Conservation (phyloP, 106 monocot genomes). For the Platanthera zijinensis region DNA sequence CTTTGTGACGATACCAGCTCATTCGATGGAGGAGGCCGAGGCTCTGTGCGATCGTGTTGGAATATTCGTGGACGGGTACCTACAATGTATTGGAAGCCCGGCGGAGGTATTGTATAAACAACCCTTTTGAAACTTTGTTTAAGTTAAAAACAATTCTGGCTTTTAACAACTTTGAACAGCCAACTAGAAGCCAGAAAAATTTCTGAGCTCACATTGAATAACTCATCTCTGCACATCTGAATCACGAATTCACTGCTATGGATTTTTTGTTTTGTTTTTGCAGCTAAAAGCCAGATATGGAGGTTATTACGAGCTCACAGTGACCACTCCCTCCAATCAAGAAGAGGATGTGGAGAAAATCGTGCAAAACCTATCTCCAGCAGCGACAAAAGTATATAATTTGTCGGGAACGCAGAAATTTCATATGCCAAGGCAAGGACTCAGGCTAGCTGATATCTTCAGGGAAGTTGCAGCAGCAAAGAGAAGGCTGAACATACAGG, state of each 20-base stretch:
- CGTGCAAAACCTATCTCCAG: constrained; percentile 17
- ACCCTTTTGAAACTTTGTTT: not conserved
- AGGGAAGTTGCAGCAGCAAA: constrained; percentile 16
- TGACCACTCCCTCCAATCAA: constrained; percentile 24
- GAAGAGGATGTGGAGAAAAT: constrained; percentile 31
- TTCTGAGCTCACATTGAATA: too few relatives aligned
- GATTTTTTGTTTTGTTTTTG: too few relatives aligned
- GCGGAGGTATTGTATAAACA: constrained; percentile 12
- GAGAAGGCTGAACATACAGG: constrained; percentile 12
- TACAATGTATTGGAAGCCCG: constrained; percentile 26
- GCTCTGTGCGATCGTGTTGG: constrained; percentile 21
- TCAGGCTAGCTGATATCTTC: constrained; percentile 28
- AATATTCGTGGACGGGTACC: constrained; percentile 24
- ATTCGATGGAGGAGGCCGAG: constrained; percentile 34
- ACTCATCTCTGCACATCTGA: too few relatives aligned
- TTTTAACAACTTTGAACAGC: too few relatives aligned
- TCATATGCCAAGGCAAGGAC: constrained; percentile 31
- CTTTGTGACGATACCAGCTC: constrained; percentile 10
- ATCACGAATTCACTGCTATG: too few relatives aligned
- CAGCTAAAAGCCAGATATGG: constrained; percentile 52
- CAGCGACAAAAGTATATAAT: constrained; percentile 23
- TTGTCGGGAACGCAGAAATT: constrained; percentile 33
- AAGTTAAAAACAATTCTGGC: too few relatives aligned
- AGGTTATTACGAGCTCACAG: constrained; percentile 34
- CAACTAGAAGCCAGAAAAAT: too few relatives aligned